Evolutionary conservation across 2,329 filamentous ascomycete species (phyloP).

Genomic region (Metarhizium humberi): DNA sequence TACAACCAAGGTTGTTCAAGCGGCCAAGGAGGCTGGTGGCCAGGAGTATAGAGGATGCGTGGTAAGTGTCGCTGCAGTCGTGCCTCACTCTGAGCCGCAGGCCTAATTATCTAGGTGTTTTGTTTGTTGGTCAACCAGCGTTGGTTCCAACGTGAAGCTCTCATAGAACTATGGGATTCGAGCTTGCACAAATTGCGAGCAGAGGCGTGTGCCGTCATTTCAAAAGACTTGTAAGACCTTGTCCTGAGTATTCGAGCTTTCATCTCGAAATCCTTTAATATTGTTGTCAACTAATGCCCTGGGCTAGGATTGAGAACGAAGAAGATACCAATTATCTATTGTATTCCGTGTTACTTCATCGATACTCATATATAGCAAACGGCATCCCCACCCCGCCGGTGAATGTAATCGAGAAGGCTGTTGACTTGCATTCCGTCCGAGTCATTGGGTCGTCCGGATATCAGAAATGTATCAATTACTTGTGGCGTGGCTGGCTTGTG

Average conservation of each 20-base stretch:
- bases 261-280: background rate
- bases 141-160: conserved; percentile 72
- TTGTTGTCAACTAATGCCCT: background rate
- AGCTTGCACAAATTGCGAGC: conserved; percentile 73
- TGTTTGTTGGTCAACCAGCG: conserved; percentile 63
- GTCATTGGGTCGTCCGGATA: conserved; percentile 91
- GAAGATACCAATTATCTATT: conserved; percentile 71
- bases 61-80: conserved; percentile 22
- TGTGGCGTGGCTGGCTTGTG: conserved; percentile 95
- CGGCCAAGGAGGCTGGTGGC: conserved; percentile 74
- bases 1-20: conserved; percentile 67
- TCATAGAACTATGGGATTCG: conserved; percentile 83
- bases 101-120: conserved; percentile 41
- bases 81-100: background rate
- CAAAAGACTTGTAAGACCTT: conserved; percentile 56
- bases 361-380: conserved; percentile 74
- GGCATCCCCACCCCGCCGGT: conserved; percentile 62
- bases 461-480: conserved; percentile 85
- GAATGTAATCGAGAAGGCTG: conserved; percentile 88
- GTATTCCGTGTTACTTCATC: conserved; percentile 72
- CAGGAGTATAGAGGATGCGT: conserved; percentile 68
- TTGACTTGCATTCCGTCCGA: conserved; percentile 80
- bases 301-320: conserved; percentile 67
- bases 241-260: background rate
- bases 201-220: conserved; percentile 80